A percentile compares a stretch with the other conserved stretches of the same genome.
Evolutionary conservation across 1,139 yeast genomes (phyloP).

Genomic region (Suhomyces panamericanus): DNA sequence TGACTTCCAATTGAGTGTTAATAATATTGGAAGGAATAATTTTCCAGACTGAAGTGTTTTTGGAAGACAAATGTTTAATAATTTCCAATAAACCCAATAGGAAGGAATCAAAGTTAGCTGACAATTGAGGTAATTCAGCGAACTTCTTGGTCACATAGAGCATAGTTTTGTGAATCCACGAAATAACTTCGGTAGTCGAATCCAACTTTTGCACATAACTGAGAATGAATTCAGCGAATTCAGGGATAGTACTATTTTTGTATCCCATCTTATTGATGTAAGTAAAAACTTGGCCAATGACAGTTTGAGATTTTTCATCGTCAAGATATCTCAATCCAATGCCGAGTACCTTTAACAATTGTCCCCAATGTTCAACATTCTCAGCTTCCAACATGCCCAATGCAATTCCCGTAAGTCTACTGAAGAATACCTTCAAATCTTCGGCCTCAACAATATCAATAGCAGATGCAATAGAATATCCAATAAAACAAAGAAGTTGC

Average conservation of each 20-base stretch:
- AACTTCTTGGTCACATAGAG: conserved; percentile 62
- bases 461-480: conserved; percentile 15
- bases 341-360: conserved; percentile 17
- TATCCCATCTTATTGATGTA: conserved; percentile 17
- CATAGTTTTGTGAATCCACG: conserved; percentile 53
- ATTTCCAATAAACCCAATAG: conserved; percentile 22
- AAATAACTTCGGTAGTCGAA: conserved; percentile 9
- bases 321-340: conserved; percentile 15
- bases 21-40: conserved; percentile 49
- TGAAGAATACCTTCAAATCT: conserved; percentile 13
- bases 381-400: conserved; percentile 4
- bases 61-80: conserved; percentile 14
- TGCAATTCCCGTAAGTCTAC: conserved; percentile 10
- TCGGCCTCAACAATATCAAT: neutral
- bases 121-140: conserved; percentile 49
- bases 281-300: conserved; percentile 17
- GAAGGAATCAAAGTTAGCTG: conserved; percentile 34
- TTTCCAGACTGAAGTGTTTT: conserved; percentile 35
- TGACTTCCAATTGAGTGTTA: conserved; percentile 69
- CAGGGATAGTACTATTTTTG: conserved; percentile 27
- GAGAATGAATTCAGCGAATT: conserved; percentile 25
- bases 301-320: neutral
- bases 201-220: conserved; percentile 12
- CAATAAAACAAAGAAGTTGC: conserved; percentile 24
- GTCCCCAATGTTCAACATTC: conserved; percentile 15